These are phyloP conservation scores for Pulveroboletus sp. DNA, from an alignment of 768 basidiomycete genomes.

Conservation along the genomic window DNA sequence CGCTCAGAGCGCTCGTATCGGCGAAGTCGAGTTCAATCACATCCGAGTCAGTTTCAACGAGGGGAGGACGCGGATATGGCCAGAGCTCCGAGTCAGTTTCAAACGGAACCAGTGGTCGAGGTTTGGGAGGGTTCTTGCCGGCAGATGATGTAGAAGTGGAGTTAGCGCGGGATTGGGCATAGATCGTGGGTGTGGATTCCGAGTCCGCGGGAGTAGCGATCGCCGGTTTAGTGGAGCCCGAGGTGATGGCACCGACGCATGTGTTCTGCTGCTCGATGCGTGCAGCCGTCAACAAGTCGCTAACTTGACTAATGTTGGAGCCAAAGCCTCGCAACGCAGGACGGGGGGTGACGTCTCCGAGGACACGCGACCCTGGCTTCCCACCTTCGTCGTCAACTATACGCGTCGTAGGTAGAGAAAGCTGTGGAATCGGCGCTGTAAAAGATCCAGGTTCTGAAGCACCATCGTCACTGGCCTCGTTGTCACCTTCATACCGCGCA, in stretches of 20 bases:
- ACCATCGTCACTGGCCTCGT: conserved; percentile 38
- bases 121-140: conserved; percentile 20
- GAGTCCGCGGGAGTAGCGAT: not conserved
- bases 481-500: conserved; percentile 54
- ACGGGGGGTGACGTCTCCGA: conserved; percentile 60
- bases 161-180: conserved; percentile 7
- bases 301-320: conserved; percentile 30
- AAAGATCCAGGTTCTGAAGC: conserved; percentile 38
- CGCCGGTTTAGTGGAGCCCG: conserved; percentile 1
- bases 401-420: conserved; percentile 22
- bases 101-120: conserved; percentile 54
- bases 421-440: conserved; percentile 36
- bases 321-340: conserved; percentile 37
- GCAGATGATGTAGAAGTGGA: conserved; percentile 6
- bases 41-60: conserved; percentile 43
- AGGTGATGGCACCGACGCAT: not conserved
- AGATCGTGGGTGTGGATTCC: conserved; percentile 11
- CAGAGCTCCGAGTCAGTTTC: conserved; percentile 62
- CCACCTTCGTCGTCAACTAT: conserved; percentile 14
- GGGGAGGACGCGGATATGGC: conserved; percentile 56
- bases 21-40: conserved; percentile 74
- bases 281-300: conserved; percentile 25
- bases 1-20: conserved; percentile 68
- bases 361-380: conserved; percentile 17
- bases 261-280: conserved; percentile 16